Percentiles rank a stretch among this genome's conserved stretches.
phyloP scores from a whole-genome alignment of 2,329 filamentous ascomycete species.

The Diaporthe vaccinii region DNA sequence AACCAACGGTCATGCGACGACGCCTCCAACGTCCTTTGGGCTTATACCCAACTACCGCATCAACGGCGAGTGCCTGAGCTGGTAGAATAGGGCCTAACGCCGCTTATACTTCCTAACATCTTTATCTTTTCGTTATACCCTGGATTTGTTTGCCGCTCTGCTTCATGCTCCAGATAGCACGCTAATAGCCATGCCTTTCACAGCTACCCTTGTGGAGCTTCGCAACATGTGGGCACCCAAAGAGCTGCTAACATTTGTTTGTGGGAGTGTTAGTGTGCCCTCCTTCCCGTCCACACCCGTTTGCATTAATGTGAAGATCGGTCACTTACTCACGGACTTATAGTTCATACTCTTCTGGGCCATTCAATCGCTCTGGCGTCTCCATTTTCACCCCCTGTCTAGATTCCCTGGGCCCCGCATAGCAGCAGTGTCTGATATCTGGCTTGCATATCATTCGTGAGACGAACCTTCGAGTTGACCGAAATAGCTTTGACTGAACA shows the following conservation, averaged over 20 bases:
- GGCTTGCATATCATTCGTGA: conserved; percentile 30
- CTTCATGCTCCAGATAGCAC: not conserved
- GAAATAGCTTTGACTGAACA: not conserved
- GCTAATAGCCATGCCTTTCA: not conserved
- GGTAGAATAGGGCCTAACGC: too few species aligned
- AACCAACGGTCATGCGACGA: too few species aligned
- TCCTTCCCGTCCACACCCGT: too few species aligned
- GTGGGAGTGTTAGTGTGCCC: not conserved
- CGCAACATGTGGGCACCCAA: not conserved
- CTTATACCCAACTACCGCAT: too few species aligned
- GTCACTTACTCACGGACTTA: not conserved
- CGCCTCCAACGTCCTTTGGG: too few species aligned
- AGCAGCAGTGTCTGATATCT: conserved; percentile 33
- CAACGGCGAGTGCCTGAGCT: too few species aligned
- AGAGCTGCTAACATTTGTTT: not conserved
- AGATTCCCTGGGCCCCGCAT: conserved; percentile 34
- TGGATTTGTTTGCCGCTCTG: too few species aligned
- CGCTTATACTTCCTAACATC: too few species aligned
- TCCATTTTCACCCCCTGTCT: conserved; percentile 37
- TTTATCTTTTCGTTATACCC: too few species aligned
- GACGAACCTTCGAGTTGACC: not conserved
- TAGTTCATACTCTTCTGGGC: not conserved
- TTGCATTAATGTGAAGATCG: not conserved
- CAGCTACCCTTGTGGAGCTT: not conserved
- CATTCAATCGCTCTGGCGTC: conserved; percentile 38